These are phyloP conservation scores for Fusarium transvaalense DNA, from an alignment of 2,329 filamentous ascomycete species.

Conservation along the genomic window DNA sequence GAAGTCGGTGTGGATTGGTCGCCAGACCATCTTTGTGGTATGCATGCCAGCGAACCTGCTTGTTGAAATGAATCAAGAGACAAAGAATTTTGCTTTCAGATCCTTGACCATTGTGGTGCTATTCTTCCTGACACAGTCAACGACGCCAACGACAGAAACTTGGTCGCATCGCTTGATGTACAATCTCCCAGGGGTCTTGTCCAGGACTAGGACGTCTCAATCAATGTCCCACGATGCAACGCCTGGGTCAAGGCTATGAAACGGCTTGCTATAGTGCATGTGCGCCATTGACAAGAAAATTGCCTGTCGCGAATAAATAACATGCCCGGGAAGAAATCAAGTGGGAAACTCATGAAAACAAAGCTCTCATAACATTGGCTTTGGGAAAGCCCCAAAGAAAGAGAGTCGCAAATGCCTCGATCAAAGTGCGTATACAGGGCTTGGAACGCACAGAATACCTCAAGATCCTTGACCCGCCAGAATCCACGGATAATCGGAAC, in stretches of 20 bases:
- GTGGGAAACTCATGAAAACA: not conserved
- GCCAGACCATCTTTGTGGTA: slow-evolving; percentile 13
- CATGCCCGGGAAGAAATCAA: slow-evolving; percentile 1
- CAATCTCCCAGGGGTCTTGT: slow-evolving; percentile 43
- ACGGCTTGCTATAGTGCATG: slow-evolving; percentile 31
- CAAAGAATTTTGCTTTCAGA: slow-evolving; percentile 4
- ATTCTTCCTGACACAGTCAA: not conserved
- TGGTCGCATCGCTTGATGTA: slow-evolving; percentile 32
- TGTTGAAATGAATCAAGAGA: slow-evolving; percentile 14
- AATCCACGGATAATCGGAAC: not conserved
- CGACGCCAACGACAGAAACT: slow-evolving; percentile 14
- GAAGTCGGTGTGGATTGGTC: slow-evolving; percentile 33
- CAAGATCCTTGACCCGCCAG: slow-evolving; percentile 11
- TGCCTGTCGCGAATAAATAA: slow-evolving; percentile 30
- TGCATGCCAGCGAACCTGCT: slow-evolving; percentile 13
- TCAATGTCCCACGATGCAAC: slow-evolving; percentile 34
- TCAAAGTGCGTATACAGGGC: slow-evolving; percentile 23
- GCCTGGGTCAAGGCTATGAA: slow-evolving; percentile 42
- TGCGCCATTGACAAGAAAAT: slow-evolving; percentile 25
- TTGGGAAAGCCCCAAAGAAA: slow-evolving; percentile 3
- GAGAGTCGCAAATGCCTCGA: slow-evolving; percentile 12
- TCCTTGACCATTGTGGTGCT: slow-evolving; percentile 8
- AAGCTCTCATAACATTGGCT: slow-evolving; percentile 1
- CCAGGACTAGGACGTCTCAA: slow-evolving; percentile 31
- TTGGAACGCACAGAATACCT: slow-evolving; percentile 8